Evolutionary conservation across 2,329 filamentous ascomycete genomes (phyloP).

Genomic region (Fusarium zealandicum): DNA sequence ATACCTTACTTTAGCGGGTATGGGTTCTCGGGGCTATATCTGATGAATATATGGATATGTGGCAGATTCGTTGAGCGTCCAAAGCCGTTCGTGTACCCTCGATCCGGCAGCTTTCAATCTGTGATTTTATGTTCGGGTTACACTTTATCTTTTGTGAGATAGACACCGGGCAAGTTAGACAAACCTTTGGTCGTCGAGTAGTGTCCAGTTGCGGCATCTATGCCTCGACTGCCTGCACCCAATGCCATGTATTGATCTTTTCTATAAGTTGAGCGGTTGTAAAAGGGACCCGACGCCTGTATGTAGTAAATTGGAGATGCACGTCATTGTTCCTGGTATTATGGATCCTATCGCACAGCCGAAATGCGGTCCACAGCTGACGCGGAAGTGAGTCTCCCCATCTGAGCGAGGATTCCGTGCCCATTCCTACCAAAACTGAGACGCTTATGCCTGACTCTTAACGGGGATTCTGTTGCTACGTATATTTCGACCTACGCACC

Average conservation of each 20-base stretch:
- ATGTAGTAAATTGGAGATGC: neutral
- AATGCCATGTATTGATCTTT: too few relatives aligned
- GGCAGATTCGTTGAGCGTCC: neutral
- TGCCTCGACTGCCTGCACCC: neutral
- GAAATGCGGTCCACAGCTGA: neutral
- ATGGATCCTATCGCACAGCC: conserved; percentile 1
- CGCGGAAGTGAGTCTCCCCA: neutral
- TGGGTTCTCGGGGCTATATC: neutral
- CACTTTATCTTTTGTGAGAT: neutral
- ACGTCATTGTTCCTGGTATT: conserved; percentile 5
- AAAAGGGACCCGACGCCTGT: neutral
- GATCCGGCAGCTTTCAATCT: neutral
- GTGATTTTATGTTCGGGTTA: neutral
- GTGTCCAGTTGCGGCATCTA: neutral
- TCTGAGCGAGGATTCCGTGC: neutral
- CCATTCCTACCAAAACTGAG: neutral
- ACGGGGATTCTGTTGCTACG: too few relatives aligned
- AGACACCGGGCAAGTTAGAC: neutral
- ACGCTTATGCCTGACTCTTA: neutral
- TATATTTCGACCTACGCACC: neutral
- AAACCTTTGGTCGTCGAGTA: neutral
- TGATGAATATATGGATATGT: neutral
- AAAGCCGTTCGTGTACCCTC: neutral
- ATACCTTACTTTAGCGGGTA: neutral
- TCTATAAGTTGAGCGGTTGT: neutral